Conservation (phyloP, 768 basidiomycete genomes). For the Serendipita sp. region DNA sequence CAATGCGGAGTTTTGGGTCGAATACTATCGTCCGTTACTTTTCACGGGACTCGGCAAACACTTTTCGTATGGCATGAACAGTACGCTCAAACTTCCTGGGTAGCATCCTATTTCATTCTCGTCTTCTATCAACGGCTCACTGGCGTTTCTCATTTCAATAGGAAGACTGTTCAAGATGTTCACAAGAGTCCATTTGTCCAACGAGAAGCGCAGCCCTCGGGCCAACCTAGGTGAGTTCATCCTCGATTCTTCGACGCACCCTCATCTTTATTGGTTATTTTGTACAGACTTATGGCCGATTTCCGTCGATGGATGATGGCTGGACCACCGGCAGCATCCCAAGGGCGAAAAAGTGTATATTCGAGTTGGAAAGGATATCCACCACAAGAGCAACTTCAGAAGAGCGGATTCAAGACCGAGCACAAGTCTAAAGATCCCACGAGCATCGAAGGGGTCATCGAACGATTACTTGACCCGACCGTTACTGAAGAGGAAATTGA, state of each 20-base stretch:
- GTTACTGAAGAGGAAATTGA: slow-evolving; percentile 49
- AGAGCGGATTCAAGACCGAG: slow-evolving; percentile 7
- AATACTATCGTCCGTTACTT: slow-evolving; percentile 72
- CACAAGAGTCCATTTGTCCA: slow-evolving; percentile 65
- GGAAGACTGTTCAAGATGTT: slow-evolving; percentile 53
- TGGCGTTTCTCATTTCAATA: too few relatives aligned
- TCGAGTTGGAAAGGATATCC: slow-evolving; percentile 23
- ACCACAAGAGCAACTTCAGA: slow-evolving; percentile 23
- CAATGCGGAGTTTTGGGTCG: slow-evolving; percentile 58
- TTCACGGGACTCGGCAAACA: slow-evolving; percentile 79
- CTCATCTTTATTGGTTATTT: background rate
- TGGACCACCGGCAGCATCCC: slow-evolving; percentile 28
- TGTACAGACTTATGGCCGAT: slow-evolving; percentile 53
- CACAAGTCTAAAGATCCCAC: slow-evolving; percentile 13
- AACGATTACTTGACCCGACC: slow-evolving; percentile 40
- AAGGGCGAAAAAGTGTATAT: slow-evolving; percentile 26
- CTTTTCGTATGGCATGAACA: slow-evolving; percentile 88
- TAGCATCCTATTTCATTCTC: slow-evolving; percentile 21
- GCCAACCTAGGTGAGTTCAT: slow-evolving; percentile 23
- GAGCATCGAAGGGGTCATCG: slow-evolving; percentile 39
- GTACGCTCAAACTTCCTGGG: slow-evolving; percentile 72
- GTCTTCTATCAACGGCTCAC: background rate
- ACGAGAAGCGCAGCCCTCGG: slow-evolving; percentile 28
- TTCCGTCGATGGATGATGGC: slow-evolving; percentile 65
- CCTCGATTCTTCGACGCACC: background rate